Base-by-base conservation (phyloP, 352 stramenopile genomes). In the Peronospora belbahrii region DNA sequence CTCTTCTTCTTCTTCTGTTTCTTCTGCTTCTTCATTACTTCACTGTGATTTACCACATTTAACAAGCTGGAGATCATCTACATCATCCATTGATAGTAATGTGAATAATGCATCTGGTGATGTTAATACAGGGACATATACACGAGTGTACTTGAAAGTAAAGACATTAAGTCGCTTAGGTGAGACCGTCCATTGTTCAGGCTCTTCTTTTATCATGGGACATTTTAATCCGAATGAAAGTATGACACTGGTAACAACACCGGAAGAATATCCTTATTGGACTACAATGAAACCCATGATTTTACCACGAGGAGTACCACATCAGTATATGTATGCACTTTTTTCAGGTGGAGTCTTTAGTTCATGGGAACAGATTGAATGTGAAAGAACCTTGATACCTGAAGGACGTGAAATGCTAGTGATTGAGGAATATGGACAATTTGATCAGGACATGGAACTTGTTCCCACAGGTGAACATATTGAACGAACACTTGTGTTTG, bases 251-350 rank as follows among this genome's bases (percentile, higher is more conserved):
- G 86, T 97, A 17, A 99, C 95, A 1, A 97, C 88, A 19, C 95
- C 95, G 0, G 88, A 97, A n/a, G 72, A 84, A 3, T 98, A 99
- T 67, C 95, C 95, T 6, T 77, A 97, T 37, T 99, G 95, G 95
- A 92, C 72, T 17, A 98, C 95, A 0, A 62, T 74, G 20, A 88
- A 95, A 58, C 95, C 95, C 33, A 79, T 98, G 45, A 89, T 98
- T 8, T 61, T 98, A 40, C 84, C 85, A 15, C 60, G 79, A 10
- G 81, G 84, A 11, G 74, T 90, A 17, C 70, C 72, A 1, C 80
- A 95, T 41, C 83, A 83, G 56, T 96, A 97, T 67, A 95, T 88
- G 67, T 97, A 95, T 51, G 79, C 81, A 30, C 58, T 95, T 13
- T 95, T 95, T 53, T 86, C 85, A 2, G 86, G 80, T 20, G 84